phyloP scores from a whole-genome alignment of 345 rosid species.

The Clausena lansium region DNA sequence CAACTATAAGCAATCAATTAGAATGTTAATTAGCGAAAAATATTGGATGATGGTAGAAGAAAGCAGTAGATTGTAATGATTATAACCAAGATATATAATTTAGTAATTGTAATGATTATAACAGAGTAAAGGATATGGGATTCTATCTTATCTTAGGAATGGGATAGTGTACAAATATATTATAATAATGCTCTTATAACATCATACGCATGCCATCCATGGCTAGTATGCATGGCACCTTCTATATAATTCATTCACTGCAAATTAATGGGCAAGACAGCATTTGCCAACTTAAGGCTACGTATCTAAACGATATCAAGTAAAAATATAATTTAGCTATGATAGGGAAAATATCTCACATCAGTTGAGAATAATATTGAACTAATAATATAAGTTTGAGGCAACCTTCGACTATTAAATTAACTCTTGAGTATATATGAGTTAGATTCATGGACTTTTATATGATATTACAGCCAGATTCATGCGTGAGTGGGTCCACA shows the following conservation, averaged over 20 bases:
- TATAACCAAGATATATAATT: not conserved
- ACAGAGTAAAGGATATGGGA: not conserved
- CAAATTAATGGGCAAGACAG: not conserved
- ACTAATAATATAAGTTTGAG: not conserved
- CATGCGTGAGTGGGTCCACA: accelerated
- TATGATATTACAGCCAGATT: too few species aligned
- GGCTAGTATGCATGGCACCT: not conserved
- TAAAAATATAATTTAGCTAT: not conserved
- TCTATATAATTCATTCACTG: too few species aligned
- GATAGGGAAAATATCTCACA: not conserved
- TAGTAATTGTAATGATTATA: not conserved
- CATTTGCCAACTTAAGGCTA: not conserved
- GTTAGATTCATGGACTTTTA: too few species aligned
- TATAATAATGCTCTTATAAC: not conserved
- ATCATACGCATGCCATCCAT: not conserved
- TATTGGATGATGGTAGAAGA: not conserved
- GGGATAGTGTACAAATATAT: not conserved
- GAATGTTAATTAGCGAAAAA: not conserved
- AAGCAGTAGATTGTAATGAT: not conserved
- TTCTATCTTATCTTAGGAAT: not conserved
- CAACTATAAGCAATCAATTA: too few species aligned
- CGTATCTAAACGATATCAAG: not conserved
- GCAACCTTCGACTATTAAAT: too few species aligned
- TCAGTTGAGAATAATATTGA: not conserved
- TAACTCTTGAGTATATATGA: not conserved